These are phyloP conservation scores for Plasmopara muralis DNA, from an alignment of 352 stramenopile genomes.

Conservation along the genomic window DNA sequence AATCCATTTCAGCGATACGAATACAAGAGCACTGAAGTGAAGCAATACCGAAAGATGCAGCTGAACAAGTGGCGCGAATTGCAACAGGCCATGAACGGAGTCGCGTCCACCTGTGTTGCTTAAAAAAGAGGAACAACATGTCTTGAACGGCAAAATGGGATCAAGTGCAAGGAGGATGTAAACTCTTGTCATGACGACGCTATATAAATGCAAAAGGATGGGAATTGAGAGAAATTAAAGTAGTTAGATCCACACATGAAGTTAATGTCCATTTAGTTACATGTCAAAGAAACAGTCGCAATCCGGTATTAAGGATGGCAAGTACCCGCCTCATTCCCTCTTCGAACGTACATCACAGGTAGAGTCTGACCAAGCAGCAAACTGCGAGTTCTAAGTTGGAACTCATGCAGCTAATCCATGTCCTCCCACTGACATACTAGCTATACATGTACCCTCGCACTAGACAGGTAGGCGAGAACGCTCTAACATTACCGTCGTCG, in stretches of 20 bases:
- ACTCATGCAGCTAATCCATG: slow-evolving; percentile 12
- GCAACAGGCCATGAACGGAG: slow-evolving; percentile 14
- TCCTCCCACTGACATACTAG: slow-evolving; percentile 25
- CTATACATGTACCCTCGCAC: slow-evolving; percentile 15
- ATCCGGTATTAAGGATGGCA: slow-evolving; percentile 14
- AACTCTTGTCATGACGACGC: slow-evolving; percentile 6
- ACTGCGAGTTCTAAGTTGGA: slow-evolving; percentile 7
- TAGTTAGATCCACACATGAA: background rate
- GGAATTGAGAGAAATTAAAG: no score
- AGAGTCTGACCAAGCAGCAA: slow-evolving; percentile 11
- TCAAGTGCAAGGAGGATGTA: no score
- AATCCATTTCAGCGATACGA: slow-evolving; percentile 67
- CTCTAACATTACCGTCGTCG: slow-evolving; percentile 44
- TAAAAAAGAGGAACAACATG: slow-evolving; percentile 11
- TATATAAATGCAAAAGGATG: no score
- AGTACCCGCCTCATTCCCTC: slow-evolving; percentile 21
- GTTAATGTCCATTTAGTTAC: slow-evolving; percentile 3
- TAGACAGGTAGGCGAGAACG: slow-evolving; percentile 13
- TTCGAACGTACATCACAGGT: slow-evolving; percentile 16
- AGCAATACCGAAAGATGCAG: slow-evolving; percentile 63
- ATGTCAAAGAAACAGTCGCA: slow-evolving; percentile 19
- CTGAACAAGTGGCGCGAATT: slow-evolving; percentile 51
- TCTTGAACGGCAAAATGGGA: background rate
- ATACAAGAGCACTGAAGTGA: slow-evolving; percentile 67
- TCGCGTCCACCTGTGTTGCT: slow-evolving; percentile 25